A percentile compares a stretch with the other conserved stretches of the same genome.
Conservation (phyloP, 2,329 filamentous ascomycete genomes). For the Ceratocystis lukuohia region DNA sequence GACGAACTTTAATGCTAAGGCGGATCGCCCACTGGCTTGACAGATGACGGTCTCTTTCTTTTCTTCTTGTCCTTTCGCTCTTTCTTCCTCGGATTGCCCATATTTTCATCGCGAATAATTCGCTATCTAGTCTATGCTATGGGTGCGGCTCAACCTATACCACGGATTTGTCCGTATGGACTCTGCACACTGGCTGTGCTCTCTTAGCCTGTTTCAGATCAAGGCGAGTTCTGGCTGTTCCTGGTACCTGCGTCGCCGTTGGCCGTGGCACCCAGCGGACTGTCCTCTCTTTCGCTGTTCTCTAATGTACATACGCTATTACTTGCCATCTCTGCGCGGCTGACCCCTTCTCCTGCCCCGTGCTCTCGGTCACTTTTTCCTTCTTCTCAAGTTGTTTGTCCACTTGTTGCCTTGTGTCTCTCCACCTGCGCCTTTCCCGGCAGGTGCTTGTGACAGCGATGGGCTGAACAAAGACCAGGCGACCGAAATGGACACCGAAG, state of each 20-base stretch:
- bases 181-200: constrained; percentile 3
- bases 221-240: not conserved
- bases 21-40: too few species aligned
- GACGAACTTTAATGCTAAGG: too few species aligned
- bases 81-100: too few species aligned
- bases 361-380: not conserved
- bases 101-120: too few species aligned
- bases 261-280: not conserved
- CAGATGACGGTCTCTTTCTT: not conserved
- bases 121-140: too few species aligned
- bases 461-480: too few species aligned
- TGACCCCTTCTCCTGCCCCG: not conserved
- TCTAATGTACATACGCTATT: not conserved
- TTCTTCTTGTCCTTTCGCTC: not conserved
- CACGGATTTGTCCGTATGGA: constrained; percentile 4
- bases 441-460: too few species aligned
- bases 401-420: too few species aligned
- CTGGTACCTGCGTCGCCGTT: not conserved
- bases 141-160: not conserved
- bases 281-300: not conserved
- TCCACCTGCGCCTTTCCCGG: too few species aligned
- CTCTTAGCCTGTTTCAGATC: constrained; percentile 4
- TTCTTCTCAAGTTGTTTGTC: too few species aligned
- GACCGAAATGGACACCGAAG: too few species aligned
- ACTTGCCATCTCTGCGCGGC: not conserved